These are phyloP conservation scores for Grosmannia huntii DNA, from an alignment of 2,329 filamentous ascomycete genomes.

Conservation along the genomic window DNA sequence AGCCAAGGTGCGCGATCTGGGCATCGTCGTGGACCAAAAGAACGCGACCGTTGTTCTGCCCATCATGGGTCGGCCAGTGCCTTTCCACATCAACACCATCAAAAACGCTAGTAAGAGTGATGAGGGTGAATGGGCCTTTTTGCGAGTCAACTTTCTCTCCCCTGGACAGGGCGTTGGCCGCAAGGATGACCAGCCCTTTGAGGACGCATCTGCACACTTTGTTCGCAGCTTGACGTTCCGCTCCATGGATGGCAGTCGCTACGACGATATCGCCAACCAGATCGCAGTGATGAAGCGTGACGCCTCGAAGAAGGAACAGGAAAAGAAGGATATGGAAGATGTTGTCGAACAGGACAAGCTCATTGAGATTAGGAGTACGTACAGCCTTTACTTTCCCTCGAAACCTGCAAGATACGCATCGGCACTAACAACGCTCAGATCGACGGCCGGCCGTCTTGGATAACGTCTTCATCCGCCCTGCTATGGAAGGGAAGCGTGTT, in stretches of 20 bases:
- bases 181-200: slow-evolving; percentile 96
- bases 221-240: slow-evolving; percentile 91
- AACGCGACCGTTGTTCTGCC: slow-evolving; percentile 83
- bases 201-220: slow-evolving; percentile 91
- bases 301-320: slow-evolving; percentile 81
- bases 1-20: slow-evolving; percentile 65
- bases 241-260: slow-evolving; percentile 76
- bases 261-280: slow-evolving; percentile 81
- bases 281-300: slow-evolving; percentile 96
- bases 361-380: slow-evolving; percentile 78
- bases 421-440: slow-evolving; percentile 42
- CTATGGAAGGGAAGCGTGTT: slow-evolving; percentile 92
- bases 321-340: slow-evolving; percentile 99
- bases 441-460: slow-evolving; percentile 82
- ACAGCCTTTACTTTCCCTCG: background rate
- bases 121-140: slow-evolving; percentile 84
- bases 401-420: background rate
- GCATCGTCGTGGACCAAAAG: slow-evolving; percentile 83
- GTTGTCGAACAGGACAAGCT: slow-evolving; percentile 98
- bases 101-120: slow-evolving; percentile 98
- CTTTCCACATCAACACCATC: slow-evolving; percentile 95
- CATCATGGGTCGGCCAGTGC: slow-evolving; percentile 93
- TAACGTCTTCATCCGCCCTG: slow-evolving; percentile 89
- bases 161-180: slow-evolving; percentile 93
- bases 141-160: slow-evolving; percentile 94